phyloP scores from a whole-genome alignment of 2,329 filamentous ascomycete genomes.

The Diaporthe capsici region DNA sequence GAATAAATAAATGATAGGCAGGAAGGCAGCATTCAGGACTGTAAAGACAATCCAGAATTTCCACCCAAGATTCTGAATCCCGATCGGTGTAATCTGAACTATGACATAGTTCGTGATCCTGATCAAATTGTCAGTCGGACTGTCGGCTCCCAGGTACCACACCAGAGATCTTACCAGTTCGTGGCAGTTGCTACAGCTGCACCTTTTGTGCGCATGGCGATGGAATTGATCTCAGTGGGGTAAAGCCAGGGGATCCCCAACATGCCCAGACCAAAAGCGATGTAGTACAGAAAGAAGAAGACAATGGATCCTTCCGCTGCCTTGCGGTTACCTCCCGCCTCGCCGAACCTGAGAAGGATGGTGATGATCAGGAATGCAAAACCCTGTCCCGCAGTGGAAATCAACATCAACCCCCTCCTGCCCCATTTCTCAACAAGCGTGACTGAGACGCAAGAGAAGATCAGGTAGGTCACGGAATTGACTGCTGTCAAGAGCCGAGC shows the following conservation, averaged over 20 bases:
- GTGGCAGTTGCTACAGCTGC: conserved; percentile 52
- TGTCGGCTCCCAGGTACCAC: too few relatives aligned
- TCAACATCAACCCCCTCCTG: conserved; percentile 66
- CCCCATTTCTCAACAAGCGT: conserved; percentile 58
- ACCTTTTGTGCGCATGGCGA: conserved; percentile 57
- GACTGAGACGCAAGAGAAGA: conserved; percentile 48
- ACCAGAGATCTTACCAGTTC: too few relatives aligned
- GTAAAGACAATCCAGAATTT: conserved; percentile 63
- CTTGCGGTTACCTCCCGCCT: too few relatives aligned
- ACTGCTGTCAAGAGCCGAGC: conserved; percentile 67
- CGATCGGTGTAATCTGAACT: conserved; percentile 54
- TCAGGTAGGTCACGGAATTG: conserved; percentile 52
- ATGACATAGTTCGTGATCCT: conserved; percentile 51
- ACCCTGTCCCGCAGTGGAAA: too few relatives aligned
- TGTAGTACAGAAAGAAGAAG: conserved; percentile 43
- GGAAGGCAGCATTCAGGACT: conserved; percentile 47
- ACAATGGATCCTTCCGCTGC: too few relatives aligned
- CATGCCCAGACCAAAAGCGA: conserved; percentile 50
- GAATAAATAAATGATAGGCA: conserved; percentile 63
- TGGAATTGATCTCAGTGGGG: conserved; percentile 57
- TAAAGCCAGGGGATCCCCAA: conserved; percentile 58
- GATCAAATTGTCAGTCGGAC: too few relatives aligned
- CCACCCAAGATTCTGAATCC: conserved; percentile 61
- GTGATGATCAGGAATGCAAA: too few relatives aligned
- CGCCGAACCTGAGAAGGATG: too few relatives aligned